Percentiles rank a stretch among this genome's conserved stretches.
These are phyloP conservation scores for Nakazawaea holstii DNA, from an alignment of 805 yeast species.

Conservation along the genomic window DNA sequence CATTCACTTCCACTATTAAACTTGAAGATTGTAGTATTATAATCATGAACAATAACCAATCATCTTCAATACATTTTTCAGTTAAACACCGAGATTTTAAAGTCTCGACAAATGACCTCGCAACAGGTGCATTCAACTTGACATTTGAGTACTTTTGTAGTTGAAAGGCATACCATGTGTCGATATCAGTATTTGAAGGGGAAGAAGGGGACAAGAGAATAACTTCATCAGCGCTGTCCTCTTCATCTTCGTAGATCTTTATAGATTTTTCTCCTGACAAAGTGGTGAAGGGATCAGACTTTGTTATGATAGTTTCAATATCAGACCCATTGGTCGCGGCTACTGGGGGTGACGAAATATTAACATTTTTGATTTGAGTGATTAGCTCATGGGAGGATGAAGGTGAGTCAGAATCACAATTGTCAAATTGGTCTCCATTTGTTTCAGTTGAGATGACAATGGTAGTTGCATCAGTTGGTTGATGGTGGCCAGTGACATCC, in stretches of 20 bases:
- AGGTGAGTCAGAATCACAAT: neutral
- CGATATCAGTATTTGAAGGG: neutral
- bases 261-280: slow-evolving; percentile 26
- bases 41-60: neutral
- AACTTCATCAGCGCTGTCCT: neutral
- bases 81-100: neutral
- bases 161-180: slow-evolving; percentile 6
- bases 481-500: neutral
- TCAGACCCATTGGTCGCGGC: slow-evolving; percentile 6
- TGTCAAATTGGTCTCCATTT: neutral
- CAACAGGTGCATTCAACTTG: neutral
- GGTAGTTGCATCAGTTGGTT: neutral
- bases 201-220: too few species aligned
- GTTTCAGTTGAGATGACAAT: neutral
- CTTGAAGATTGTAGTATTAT: neutral
- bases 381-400: slow-evolving; percentile 7
- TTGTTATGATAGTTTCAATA: slow-evolving; percentile 32
- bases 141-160: neutral
- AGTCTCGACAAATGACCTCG: neutral
- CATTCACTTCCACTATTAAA: neutral
- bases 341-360: slow-evolving; percentile 8
- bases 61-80: neutral
- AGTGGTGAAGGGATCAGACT: slow-evolving; percentile 36
- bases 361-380: slow-evolving; percentile 5
- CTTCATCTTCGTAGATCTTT: slow-evolving; percentile 32